These are phyloP conservation scores for Clarireedia sp. DNA, from an alignment of 2,329 filamentous ascomycete genomes.

Conservation along the genomic window DNA sequence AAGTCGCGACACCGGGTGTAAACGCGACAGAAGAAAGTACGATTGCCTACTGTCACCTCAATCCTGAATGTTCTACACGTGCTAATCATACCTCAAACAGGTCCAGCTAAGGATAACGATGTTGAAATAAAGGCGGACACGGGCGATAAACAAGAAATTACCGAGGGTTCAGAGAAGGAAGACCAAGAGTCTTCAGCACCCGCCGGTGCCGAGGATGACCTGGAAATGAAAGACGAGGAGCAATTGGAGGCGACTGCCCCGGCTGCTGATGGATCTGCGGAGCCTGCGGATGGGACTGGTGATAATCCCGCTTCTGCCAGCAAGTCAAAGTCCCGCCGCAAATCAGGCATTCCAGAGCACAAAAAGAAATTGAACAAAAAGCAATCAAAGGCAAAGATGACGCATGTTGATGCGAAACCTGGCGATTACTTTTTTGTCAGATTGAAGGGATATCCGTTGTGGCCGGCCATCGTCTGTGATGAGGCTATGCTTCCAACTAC, in stretches of 20 bases:
- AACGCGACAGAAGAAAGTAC: slow-evolving; percentile 17
- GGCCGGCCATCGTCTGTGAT: slow-evolving; percentile 90
- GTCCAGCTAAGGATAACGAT: slow-evolving; percentile 16
- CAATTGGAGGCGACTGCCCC: slow-evolving; percentile 26
- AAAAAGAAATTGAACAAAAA: slow-evolving; percentile 82
- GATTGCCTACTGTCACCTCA: slow-evolving; percentile 12
- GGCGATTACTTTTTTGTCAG: slow-evolving; percentile 89
- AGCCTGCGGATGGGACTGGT: slow-evolving; percentile 29
- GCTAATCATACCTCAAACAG: slow-evolving; percentile 17
- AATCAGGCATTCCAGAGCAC: slow-evolving; percentile 62
- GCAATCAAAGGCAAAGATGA: slow-evolving; percentile 64
- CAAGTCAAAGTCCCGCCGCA: slow-evolving; percentile 54
- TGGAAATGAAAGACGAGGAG: slow-evolving; percentile 30
- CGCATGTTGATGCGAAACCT: slow-evolving; percentile 72
- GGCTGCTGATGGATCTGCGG: slow-evolving; percentile 21
- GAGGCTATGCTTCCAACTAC: slow-evolving; percentile 84
- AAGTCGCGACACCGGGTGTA: slow-evolving; percentile 22
- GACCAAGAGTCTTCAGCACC: slow-evolving; percentile 18
- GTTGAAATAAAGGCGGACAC: slow-evolving; percentile 4
- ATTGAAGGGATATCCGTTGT: slow-evolving; percentile 89
- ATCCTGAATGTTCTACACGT: slow-evolving; percentile 6
- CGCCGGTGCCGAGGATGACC: slow-evolving; percentile 21
- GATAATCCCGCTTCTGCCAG: slow-evolving; percentile 36
- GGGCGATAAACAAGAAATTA: slow-evolving; percentile 19
- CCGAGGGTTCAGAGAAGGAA: slow-evolving; percentile 9